These are phyloP conservation scores for Globisporangium lucens DNA, from an alignment of 352 stramenopile genomes.

Conservation along the genomic window DNA sequence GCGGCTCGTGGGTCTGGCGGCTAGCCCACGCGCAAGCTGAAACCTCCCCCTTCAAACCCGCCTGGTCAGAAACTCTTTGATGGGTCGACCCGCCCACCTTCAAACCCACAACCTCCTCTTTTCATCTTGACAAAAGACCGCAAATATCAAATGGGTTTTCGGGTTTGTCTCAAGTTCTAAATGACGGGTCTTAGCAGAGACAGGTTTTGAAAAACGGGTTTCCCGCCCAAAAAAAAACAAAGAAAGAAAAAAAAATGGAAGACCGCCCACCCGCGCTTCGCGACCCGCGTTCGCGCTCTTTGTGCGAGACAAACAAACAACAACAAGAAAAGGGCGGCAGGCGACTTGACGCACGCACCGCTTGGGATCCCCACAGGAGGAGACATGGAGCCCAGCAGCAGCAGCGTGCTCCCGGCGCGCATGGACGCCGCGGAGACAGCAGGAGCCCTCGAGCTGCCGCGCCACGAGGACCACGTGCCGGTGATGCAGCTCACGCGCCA, in stretches of 20 bases:
- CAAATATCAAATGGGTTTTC: not conserved
- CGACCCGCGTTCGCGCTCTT: not conserved
- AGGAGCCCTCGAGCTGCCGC: conserved; percentile 16
- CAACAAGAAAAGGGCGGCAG: conserved; percentile 12
- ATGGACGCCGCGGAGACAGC: not conserved
- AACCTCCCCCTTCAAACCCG: not conserved
- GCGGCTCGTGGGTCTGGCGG: not conserved
- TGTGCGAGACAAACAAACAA: conserved; percentile 2
- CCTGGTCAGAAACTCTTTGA: not conserved
- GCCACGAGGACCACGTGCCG: conserved; percentile 35
- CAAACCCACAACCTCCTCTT: not conserved
- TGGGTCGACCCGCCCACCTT: not conserved
- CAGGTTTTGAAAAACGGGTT: not conserved
- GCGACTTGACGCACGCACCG: conserved; percentile 9
- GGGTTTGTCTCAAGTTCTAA: not conserved
- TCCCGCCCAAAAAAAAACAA: not conserved
- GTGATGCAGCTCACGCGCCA: conserved; percentile 84
- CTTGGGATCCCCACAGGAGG: conserved; percentile 8
- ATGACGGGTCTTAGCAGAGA: not conserved
- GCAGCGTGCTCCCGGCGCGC: not conserved
- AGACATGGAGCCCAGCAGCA: conserved; percentile 15
- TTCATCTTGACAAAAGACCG: not conserved
- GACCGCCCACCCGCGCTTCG: not conserved
- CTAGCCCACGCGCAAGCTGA: not conserved
- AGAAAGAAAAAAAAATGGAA: not conserved